Percentiles rank a stretch among this genome's conserved stretches.
These are phyloP conservation scores for Laetiporus sulphureus DNA, from an alignment of 1,284 basidiomycete genomes.

Conservation along the genomic window DNA sequence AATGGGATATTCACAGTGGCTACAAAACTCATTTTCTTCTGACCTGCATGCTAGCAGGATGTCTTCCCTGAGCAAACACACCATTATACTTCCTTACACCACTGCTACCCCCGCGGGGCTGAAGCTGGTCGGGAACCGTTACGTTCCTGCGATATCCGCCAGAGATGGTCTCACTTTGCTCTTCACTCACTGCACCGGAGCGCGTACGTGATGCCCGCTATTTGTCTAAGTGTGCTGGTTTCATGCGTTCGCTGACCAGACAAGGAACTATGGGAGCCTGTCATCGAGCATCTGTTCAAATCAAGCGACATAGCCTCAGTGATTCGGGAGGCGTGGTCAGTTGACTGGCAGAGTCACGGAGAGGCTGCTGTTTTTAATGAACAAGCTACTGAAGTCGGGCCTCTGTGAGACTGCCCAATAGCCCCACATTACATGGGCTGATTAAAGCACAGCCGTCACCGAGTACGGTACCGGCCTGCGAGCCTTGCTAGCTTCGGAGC, in stretches of 20 bases:
- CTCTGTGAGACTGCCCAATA: background rate
- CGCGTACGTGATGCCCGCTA: background rate
- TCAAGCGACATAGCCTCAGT: background rate
- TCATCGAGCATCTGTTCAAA: background rate
- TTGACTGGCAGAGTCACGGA: background rate
- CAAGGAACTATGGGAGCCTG: background rate
- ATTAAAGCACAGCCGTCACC: background rate
- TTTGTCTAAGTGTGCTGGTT: background rate
- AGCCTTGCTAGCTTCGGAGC: background rate
- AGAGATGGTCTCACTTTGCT: background rate
- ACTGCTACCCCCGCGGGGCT: background rate
- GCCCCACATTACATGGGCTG: background rate
- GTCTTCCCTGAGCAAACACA: background rate
- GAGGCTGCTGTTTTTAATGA: background rate
- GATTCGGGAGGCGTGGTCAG: background rate
- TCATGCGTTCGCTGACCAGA: background rate
- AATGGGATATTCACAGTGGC: background rate
- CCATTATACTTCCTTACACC: background rate
- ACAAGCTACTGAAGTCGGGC: background rate
- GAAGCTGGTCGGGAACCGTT: background rate
- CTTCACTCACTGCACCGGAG: background rate
- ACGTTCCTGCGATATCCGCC: background rate
- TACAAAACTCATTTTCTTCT: background rate
- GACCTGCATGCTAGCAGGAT: background rate
- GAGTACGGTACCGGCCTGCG: background rate